Conservation (phyloP, 179 eudicot genomes). For the Silene vulgaris region DNA sequence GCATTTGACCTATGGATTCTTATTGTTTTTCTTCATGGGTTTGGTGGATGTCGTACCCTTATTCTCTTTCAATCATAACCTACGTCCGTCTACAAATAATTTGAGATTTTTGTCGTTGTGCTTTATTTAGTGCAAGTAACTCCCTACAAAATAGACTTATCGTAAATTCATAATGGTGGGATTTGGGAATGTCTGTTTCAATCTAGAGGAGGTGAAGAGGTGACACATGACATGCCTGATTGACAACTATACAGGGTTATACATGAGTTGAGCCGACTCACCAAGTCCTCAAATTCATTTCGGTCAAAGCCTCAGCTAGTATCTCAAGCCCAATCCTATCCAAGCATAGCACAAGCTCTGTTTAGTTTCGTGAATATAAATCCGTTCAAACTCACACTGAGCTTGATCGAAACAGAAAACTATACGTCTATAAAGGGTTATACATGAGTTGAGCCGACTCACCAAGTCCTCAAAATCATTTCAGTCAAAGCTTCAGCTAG, state of each 20-base stretch:
- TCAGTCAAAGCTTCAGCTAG: no score
- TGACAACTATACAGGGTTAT: not conserved
- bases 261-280: no score
- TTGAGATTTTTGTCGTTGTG: constrained; percentile 26
- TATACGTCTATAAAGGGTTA: no score
- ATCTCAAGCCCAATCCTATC: no score
- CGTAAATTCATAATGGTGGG: not conserved
- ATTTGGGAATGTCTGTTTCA: not conserved
- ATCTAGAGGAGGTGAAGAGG: not conserved
- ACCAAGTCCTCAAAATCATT: no score
- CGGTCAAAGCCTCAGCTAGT: no score
- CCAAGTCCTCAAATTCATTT: no score
- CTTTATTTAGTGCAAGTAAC: constrained; percentile 17
- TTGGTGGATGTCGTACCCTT: constrained; percentile 29
- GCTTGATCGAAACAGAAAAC: no score
- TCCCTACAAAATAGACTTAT: constrained; percentile 3
- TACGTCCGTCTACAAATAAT: constrained; percentile 17
- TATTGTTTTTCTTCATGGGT: constrained; percentile 14
- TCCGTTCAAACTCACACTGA: no score
- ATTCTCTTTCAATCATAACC: constrained; percentile 20
- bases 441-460: no score
- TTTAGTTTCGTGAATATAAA: no score
- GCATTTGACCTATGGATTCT: constrained; percentile 25
- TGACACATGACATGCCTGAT: not conserved
- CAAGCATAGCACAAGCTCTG: no score